Base-by-base conservation (phyloP, 208 protist genomes). In the Wallacemonas sp. region DNA sequence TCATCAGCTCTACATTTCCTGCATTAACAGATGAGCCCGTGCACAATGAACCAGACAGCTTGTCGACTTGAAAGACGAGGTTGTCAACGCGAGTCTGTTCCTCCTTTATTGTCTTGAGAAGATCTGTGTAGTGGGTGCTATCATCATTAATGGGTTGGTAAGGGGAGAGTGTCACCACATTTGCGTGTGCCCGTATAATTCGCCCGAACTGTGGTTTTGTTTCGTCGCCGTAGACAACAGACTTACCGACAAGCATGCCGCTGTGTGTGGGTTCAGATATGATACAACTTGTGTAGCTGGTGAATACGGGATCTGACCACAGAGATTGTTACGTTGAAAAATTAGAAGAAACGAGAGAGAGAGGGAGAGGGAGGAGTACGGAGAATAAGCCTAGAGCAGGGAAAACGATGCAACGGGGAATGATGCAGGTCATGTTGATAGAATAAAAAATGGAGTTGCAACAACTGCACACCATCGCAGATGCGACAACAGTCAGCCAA, bases 1-100 rank as follows among this genome's bases (percentile, higher is more conserved):
- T 58, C 52, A 39, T 58, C 26, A 39, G 2, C 52, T 58, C 52
- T 6, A 58, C 52, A 39, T 33, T 58, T 19, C 52, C 52, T 26
- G 6, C n/a, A 8, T 58, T n/a, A 24, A 6, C 52, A 17, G 52
- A 34, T 11, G 52, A 4, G 12, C 32, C n/a, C 5, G 30, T 9
- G 4, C 17, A 12, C 32, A 58, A 24, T 39, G 32, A 39, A 5
- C 16, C n/a, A 11, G 52, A 58, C 26, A 58, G 19, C 19, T 58
- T 33, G 3, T 58, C 12, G 4, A 38, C 21, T 17, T 58, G 52
- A 33, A 39, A 19, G 16, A 39, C 3, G 2, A 58, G 23, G 29
- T 58, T 58, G 29, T 58, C 32, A 34, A 41, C 52, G 21, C 52
- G 52, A 14, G 29, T 34, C 21, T 58, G 52, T 21, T 58, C 52